Evolutionary conservation across 441 rosid genomes (phyloP).

Genomic region (Populus hybrid): DNA sequence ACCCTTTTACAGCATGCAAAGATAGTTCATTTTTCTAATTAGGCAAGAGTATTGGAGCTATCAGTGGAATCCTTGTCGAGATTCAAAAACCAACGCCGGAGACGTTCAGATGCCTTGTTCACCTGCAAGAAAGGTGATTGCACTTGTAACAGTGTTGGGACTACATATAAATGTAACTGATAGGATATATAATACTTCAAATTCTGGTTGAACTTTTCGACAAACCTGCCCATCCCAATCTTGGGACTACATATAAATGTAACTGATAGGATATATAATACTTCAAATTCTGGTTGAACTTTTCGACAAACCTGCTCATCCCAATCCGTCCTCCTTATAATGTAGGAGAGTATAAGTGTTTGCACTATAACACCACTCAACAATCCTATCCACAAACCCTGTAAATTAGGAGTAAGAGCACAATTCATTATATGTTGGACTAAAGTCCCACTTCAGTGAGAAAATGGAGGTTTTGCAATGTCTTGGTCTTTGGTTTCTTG

Average conservation of each 20-base stretch:
- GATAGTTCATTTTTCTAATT: too few relatives aligned
- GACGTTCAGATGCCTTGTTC: not conserved
- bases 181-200: too few relatives aligned
- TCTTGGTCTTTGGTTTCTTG: too few relatives aligned
- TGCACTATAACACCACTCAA: conserved; percentile 44
- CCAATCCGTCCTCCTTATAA: conserved; percentile 52
- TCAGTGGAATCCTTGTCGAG: too few relatives aligned
- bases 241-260: too few relatives aligned
- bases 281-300: not conserved
- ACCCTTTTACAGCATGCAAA: too few relatives aligned
- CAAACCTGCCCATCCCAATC: conserved; percentile 36
- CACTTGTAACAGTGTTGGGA: too few relatives aligned
- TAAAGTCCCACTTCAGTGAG: not conserved
- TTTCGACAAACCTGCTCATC: conserved; percentile 39
- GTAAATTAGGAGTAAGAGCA: not conserved
- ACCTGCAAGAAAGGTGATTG: conserved; percentile 5
- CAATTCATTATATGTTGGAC: too few relatives aligned
- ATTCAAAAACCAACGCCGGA: conserved; percentile 16
- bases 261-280: too few relatives aligned
- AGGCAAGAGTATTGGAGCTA: too few relatives aligned
- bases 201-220: not conserved
- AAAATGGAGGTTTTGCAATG: not conserved
- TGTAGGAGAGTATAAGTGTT: conserved; percentile 30
- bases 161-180: too few relatives aligned
- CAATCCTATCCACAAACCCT: conserved; percentile 73